Base-by-base conservation (phyloP, 108 stramenopile species). In the Poteriospumella lacustris region DNA sequence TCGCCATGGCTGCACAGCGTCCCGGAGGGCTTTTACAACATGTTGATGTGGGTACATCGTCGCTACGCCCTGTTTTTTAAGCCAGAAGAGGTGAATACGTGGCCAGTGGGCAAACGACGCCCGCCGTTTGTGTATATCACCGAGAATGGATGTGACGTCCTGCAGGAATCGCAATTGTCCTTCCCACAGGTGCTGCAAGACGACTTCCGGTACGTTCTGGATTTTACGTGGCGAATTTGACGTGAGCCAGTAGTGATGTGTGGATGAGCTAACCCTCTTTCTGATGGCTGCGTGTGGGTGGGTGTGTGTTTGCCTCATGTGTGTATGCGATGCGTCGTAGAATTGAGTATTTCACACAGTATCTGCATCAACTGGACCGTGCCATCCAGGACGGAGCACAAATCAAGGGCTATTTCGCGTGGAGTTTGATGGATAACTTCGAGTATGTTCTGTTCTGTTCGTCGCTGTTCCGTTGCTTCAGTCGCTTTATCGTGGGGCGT, bases 341-440 rank as follows among this genome's bases (percentile, higher is more conserved):
- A 56, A 56, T 84, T 1, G 36, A 59, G 1, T 81, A 72, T 41
- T 60, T 80, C 79, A 58, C 64, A 39, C n/a, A 44, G 5, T 77
- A 82, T 41, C 76, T 84, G 29, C 36, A 84, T 28, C 47, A 1
- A 24, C 42, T 19, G 24, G 28, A 58, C 5, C 0, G 0, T 19
- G 52, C 52, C 24, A 24, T 56, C 15, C 39, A 81, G 39, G 62
- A 84, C 15, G 94, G 93, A 39, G 92, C 90, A 9, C 80, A 89
- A 38, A 79, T 96, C 33, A 70, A 76, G 33, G 96, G 93, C n/a
- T 96, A 94, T 78, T 96, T 91, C 86, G 92, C 92, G 39, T 96
- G 96, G 96, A 85, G 85, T 68, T 83, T 96, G 41, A 87, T 96
- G 88, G 92, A 94, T 76, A 96, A 95, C 58, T 96, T 94, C 78